Conservation (phyloP, 306 rosid genomes). For the Vigna hirtella region DNA sequence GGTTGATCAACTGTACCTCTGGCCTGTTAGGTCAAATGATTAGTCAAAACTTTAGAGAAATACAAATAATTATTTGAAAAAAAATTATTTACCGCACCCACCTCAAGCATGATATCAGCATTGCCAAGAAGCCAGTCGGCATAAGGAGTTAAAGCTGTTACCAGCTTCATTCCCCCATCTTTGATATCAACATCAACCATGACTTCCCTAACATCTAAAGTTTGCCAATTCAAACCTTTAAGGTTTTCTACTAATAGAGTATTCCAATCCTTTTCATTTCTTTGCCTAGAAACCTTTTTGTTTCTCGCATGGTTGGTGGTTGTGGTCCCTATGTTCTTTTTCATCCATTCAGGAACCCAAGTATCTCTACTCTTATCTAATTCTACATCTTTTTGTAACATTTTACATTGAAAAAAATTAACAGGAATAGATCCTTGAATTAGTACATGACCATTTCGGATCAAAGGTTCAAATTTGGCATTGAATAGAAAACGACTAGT, state of each 20-base stretch:
- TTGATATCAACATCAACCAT: constrained; percentile 86
- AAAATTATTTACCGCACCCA: constrained; percentile 47
- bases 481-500: constrained; percentile 85
- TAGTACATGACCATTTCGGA: constrained; percentile 88
- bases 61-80: constrained; percentile 30
- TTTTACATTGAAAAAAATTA: constrained; percentile 64
- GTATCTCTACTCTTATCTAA: constrained; percentile 58
- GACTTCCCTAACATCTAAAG: constrained; percentile 85
- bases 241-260: constrained; percentile 82
- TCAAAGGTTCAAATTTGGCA: constrained; percentile 87
- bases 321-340: constrained; percentile 57
- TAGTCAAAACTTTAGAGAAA: constrained; percentile 35
- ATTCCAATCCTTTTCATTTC: constrained; percentile 84
- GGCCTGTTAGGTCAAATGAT: constrained; percentile 62
- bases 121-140: constrained; percentile 95
- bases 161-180: constrained; percentile 98
- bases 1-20: constrained; percentile 94
- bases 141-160: constrained; percentile 89
- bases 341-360: constrained; percentile 76
- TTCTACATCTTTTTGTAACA: constrained; percentile 60
- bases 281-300: constrained; percentile 64
- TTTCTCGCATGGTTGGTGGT: constrained; percentile 56
- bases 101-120: constrained; percentile 91
- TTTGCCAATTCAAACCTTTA: constrained; percentile 81
- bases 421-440: constrained; percentile 93